These are phyloP conservation scores for Aspergillus piperis DNA, from an alignment of 2,329 filamentous ascomycete genomes.

Conservation along the genomic window DNA sequence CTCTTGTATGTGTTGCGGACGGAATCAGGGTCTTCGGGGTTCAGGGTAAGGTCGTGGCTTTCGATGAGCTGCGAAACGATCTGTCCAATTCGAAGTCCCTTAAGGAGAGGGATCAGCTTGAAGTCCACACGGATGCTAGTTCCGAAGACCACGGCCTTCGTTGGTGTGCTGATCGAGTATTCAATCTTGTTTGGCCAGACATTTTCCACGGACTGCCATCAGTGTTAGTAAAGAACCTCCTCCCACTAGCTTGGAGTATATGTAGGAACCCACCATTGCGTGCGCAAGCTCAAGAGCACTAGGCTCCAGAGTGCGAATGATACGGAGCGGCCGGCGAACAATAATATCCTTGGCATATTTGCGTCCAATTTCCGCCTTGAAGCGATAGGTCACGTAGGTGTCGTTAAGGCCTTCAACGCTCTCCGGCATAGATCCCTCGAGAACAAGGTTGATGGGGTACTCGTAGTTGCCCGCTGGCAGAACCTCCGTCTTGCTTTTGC, in stretches of 20 bases:
- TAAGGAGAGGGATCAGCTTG: slow-evolving; percentile 81
- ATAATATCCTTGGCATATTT: slow-evolving; percentile 87
- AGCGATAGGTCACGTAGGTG: slow-evolving; percentile 82
- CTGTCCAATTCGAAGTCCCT: slow-evolving; percentile 82
- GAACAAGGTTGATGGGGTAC: slow-evolving; percentile 73
- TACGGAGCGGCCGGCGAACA: slow-evolving; percentile 73
- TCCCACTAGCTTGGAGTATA: not conserved
- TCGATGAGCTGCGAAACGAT: slow-evolving; percentile 81
- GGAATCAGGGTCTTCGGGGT: slow-evolving; percentile 48
- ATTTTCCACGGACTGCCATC: slow-evolving; percentile 75
- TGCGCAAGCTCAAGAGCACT: slow-evolving; percentile 77
- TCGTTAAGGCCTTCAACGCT: slow-evolving; percentile 87
- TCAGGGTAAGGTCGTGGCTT: slow-evolving; percentile 65
- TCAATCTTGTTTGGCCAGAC: slow-evolving; percentile 98
- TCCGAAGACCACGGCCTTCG: slow-evolving; percentile 92
- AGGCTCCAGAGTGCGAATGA: slow-evolving; percentile 75
- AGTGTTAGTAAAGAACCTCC: slow-evolving; percentile 17
- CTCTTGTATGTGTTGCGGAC: slow-evolving; percentile 57
- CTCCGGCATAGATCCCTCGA: slow-evolving; percentile 72
- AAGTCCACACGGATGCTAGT: slow-evolving; percentile 83
- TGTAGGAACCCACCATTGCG: slow-evolving; percentile 64
- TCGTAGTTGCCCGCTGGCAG: slow-evolving; percentile 77
- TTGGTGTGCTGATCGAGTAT: slow-evolving; percentile 90
- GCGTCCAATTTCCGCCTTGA: slow-evolving; percentile 88
- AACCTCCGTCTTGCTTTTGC: slow-evolving; percentile 53